Base-by-base conservation (phyloP, 1,284 basidiomycete species). In the Sporisorium sorghi region DNA sequence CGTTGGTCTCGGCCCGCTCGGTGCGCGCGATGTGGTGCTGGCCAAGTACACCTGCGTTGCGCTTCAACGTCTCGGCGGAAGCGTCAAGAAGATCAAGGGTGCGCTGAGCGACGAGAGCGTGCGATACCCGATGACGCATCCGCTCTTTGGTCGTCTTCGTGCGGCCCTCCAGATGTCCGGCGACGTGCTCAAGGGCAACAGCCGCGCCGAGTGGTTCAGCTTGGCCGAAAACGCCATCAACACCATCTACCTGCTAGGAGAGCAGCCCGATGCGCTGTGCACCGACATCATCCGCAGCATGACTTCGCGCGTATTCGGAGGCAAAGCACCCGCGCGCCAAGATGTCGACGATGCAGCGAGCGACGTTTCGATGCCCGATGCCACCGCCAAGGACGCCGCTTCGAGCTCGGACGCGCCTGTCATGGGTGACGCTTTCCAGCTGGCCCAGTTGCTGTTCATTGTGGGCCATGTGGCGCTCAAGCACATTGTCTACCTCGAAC, bases 401-500 rank as follows among this genome's bases (percentile, higher is more conserved):
- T 64, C 61, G 9, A 47, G 48, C 32, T 52, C 58, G 3, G 56
- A 67, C 11, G 61, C 39, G 19, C 65, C 71, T 1, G 49, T 54
- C 19, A 60, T 63, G 58, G 70, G 69, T 23, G 73, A 76, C 19
- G 90, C 92, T 0, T 97, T 96, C 84, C 89, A 90, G 65, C 88
- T 99, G 17, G 92, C 92, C 58, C 95, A 98, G 83, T 88, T 98
- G 19, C 87, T 99, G 8, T 99, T 98, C 83, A 89, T 93, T 42
- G 94, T 97, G 6, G 97, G 96, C 0, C 96, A 99, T 84, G 92
- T 97, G 19, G 94, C 94, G 7, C 93, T 99, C 86, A 98, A 98
- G 85, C 94, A 99, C 72, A 93, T 98, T 60, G 94, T 97, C 24
- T 97, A 94, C 84, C 89, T 99, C 32, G 96, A 99, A 85, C 88